Conservation (phyloP, 257 asterid species). For the Asclepias syriaca region DNA sequence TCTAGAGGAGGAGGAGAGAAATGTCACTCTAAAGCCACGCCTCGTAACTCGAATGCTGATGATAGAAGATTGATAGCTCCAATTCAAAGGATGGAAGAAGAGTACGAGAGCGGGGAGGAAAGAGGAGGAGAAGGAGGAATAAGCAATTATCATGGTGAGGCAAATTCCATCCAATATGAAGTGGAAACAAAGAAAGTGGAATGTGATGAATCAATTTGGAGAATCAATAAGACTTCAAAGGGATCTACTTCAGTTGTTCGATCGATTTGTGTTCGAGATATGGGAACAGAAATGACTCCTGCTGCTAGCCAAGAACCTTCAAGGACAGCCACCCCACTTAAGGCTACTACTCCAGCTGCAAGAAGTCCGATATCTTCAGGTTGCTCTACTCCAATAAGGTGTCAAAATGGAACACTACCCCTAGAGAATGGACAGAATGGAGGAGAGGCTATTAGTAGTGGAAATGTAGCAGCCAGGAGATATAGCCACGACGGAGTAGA, state of each 20-base stretch:
- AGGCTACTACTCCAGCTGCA: constrained; percentile 56
- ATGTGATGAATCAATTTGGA: constrained; percentile 64
- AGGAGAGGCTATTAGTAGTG: constrained; percentile 24
- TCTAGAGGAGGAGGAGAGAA: constrained; percentile 64
- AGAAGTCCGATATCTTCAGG: constrained; percentile 62
- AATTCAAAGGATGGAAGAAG: constrained; percentile 47
- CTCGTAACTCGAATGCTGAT: constrained; percentile 89
- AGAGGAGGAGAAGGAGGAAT: constrained; percentile 32
- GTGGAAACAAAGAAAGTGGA: constrained; percentile 72
- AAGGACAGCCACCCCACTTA: constrained; percentile 77
- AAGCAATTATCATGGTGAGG: constrained; percentile 12
- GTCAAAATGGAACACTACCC: constrained; percentile 28
- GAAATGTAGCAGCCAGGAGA: constrained; percentile 29
- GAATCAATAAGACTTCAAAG: constrained; percentile 42
- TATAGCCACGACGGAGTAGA: constrained; percentile 36
- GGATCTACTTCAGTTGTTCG: constrained; percentile 47
- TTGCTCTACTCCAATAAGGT: constrained; percentile 50
- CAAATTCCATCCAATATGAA: constrained; percentile 25
- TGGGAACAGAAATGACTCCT: constrained; percentile 99
- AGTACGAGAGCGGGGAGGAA: constrained; percentile 48
- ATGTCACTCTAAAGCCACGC: constrained; percentile 49
- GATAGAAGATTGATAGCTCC: constrained; percentile 71
- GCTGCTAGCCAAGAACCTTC: constrained; percentile 90
- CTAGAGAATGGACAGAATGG: constrained; percentile 28
- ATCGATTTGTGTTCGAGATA: constrained; percentile 77